Evolutionary conservation across 192 early-diverging fungal species (phyloP).

Genomic region (Chytriomyces sp.): DNA sequence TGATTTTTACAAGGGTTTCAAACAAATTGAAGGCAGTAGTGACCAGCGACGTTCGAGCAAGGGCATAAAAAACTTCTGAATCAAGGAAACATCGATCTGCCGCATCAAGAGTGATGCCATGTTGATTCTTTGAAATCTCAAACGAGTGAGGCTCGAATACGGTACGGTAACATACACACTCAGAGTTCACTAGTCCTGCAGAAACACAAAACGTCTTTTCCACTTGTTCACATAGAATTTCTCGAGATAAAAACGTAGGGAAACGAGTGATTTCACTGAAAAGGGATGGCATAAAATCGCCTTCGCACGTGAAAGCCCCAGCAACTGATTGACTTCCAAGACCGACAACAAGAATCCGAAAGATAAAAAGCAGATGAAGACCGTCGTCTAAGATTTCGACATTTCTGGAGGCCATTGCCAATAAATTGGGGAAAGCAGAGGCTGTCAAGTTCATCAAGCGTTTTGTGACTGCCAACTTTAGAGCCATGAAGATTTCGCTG

Average conservation of each 20-base stretch:
- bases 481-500: too few species aligned
- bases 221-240: not conserved
- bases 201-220: not conserved
- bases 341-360: too few species aligned
- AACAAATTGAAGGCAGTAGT: not conserved
- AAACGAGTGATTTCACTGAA: too few species aligned
- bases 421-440: too few species aligned
- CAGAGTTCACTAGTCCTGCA: not conserved
- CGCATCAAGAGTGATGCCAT: not conserved
- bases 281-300: too few species aligned
- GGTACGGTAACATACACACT: not conserved
- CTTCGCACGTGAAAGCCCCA: too few species aligned
- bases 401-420: not conserved
- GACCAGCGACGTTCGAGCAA: not conserved
- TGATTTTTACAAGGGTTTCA: not conserved
- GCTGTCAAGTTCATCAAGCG: too few species aligned
- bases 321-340: too few species aligned
- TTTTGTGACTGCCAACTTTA: too few species aligned
- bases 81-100: not conserved
- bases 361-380: too few species aligned
- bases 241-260: too few species aligned
- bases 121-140: not conserved
- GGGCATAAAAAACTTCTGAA: not conserved
- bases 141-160: not conserved
- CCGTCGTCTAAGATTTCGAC: too few species aligned